Evolutionary conservation across 2,329 filamentous ascomycete genomes (phyloP), one percentile per base, ranked within the genome.

Genomic region (Coniochaeta ligniaria): DNA sequence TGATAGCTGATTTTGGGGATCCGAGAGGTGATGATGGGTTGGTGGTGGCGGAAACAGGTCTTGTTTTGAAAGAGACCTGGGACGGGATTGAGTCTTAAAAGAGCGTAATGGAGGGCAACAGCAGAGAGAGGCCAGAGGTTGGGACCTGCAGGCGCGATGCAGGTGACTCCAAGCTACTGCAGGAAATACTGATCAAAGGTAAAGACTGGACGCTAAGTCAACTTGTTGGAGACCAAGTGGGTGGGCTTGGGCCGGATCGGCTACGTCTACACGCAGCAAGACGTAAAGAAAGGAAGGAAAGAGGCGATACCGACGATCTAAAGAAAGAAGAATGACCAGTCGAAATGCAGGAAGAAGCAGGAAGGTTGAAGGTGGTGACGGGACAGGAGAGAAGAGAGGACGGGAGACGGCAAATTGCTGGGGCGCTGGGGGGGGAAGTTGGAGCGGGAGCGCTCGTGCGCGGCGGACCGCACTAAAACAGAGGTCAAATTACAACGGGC

Each of bases 91-190:
- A 52, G 47, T 52, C 47, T 52, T 52, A 52, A 41, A 52, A 31
- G 47, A 52, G 47, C 26, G 47, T 52, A 31, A 28, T 31, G 47
- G 54, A 17, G 31, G 26, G 31, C 54, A 35, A 57, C 43, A 47
- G 12, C 20, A 47, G 33, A 36, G 31, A 47, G 33, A 36, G 31
- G 35, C 54, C 35, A 36, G n/a, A n/a, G 28, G 28, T 38, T 24
- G 54, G 54, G 54, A 57, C 54, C 54, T 57, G 54, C 54, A 57
- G 54, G 31, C n/a, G 54, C n/a, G 54, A 57, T 57, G 54, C 54
- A 57, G 54, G 54, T 57, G 31, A n/a, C 54, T 26, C 31, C 28
- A 35, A 11, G 22, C 54, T 57, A 52, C 54, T 57, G 54, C 54
- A 57, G 54, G 54, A 57, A 38, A 38, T n/a, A 38, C 38, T 28